A percentile compares a stretch with the other conserved stretches of the same genome.
Evolutionary conservation across 305 asterid genomes (phyloP).

Genomic region (Solanum hybrid): DNA sequence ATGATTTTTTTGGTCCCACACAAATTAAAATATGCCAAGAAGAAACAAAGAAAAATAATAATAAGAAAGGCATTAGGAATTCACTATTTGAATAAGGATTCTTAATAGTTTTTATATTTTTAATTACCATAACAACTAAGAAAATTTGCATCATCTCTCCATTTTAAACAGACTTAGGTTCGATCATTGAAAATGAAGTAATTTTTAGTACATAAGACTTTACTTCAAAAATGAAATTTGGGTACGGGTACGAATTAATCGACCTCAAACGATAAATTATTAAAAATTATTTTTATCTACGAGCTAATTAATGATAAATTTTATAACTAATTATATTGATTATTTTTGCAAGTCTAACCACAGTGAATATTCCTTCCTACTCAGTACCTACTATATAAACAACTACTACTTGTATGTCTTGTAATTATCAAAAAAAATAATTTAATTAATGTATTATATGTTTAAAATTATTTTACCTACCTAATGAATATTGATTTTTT

Average conservation of each 20-base stretch:
- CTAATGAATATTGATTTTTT: not conserved
- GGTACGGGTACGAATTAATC: not conserved
- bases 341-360: not conserved
- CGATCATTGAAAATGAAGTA: not conserved
- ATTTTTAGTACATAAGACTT: not conserved
- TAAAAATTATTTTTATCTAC: not conserved
- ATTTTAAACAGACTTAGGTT: not conserved
- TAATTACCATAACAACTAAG: not conserved
- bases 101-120: not conserved
- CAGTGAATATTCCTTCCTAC: not conserved
- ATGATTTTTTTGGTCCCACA: not conserved
- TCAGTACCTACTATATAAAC: not conserved
- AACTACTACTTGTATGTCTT: not conserved
- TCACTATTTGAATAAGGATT: not conserved
- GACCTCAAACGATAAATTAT: not conserved
- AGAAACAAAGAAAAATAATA: not conserved
- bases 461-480: not conserved
- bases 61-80: not conserved
- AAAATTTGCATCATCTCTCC: not conserved
- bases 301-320: not conserved
- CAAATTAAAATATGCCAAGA: not conserved
- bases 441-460: not conserved
- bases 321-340: not conserved
- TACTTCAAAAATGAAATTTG: not conserved
- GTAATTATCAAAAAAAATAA: not conserved